Evolutionary conservation across 2,329 filamentous ascomycete species (phyloP).

Genomic region (Fonsecaea multimorphosa): DNA sequence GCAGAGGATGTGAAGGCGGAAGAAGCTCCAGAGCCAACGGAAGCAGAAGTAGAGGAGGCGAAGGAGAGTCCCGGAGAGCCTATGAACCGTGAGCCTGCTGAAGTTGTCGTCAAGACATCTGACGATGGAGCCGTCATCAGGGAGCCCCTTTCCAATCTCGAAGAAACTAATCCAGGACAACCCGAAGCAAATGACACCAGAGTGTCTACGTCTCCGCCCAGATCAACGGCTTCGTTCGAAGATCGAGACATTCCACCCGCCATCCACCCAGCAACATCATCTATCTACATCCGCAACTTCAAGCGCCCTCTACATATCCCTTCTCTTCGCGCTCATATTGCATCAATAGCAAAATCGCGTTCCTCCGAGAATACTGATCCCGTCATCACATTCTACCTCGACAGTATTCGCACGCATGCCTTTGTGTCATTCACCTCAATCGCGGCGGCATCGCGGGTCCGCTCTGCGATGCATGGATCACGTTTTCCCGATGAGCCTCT

Average conservation of each 20-base stretch:
- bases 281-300: constrained; percentile 87
- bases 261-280: constrained; percentile 73
- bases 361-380: constrained; percentile 58
- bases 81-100: background rate
- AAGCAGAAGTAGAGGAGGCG: constrained; percentile 32
- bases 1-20: constrained; percentile 33
- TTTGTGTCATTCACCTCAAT: constrained; percentile 75
- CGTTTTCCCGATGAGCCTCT: constrained; percentile 88
- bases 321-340: constrained; percentile 71
- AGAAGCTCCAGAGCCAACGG: constrained; percentile 35
- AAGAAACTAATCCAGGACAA: background rate
- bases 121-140: constrained; percentile 43
- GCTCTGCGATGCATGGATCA: constrained; percentile 74
- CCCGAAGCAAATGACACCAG: background rate
- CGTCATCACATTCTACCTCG: constrained; percentile 76
- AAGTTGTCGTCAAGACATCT: constrained; percentile 38
- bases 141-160: background rate
- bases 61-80: constrained; percentile 32
- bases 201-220: constrained; percentile 18
- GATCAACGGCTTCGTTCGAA: constrained; percentile 44
- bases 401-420: constrained; percentile 85
- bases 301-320: constrained; percentile 81
- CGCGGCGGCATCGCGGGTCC: constrained; percentile 75
- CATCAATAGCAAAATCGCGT: constrained; percentile 69
- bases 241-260: constrained; percentile 59